Conservation (phyloP, 169 alveolate species). For the Perkinsus marinus region DNA sequence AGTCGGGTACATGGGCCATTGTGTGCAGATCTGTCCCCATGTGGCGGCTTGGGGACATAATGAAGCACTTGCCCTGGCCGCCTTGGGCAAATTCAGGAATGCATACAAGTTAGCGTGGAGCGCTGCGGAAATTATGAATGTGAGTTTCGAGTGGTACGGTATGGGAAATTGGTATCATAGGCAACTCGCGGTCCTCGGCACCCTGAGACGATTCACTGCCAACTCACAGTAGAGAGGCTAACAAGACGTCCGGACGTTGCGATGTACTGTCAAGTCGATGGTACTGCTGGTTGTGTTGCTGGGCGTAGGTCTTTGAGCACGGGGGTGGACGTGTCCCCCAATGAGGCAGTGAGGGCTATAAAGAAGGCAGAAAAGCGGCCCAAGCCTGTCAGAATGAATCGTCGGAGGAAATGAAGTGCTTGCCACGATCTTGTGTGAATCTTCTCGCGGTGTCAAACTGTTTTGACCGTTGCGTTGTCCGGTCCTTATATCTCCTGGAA, state of each 20-base stretch:
- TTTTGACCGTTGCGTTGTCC: no score
- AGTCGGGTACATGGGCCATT: neutral
- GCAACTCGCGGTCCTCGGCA: neutral
- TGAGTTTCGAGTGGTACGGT: neutral
- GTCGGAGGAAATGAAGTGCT: no score
- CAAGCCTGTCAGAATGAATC: neutral
- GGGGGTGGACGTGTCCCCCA: neutral
- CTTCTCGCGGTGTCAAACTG: no score
- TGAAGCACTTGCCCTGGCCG: neutral
- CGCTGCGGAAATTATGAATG: neutral
- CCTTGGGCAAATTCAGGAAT: neutral
- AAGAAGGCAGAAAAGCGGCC: neutral
- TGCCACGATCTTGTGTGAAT: no score
- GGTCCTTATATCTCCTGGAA: no score
- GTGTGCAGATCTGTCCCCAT: neutral
- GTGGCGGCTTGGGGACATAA: neutral
- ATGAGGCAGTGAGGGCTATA: neutral
- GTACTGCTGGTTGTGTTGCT: no score
- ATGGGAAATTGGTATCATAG: neutral
- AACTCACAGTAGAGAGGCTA: neutral
- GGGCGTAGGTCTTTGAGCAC: neutral
- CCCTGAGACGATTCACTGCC: neutral
- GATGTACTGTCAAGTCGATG: neutral
- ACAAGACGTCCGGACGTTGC: neutral
- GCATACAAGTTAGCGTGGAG: neutral